phyloP scores from a whole-genome alignment of 768 basidiomycete genomes.

The Polyporus arcularius region DNA sequence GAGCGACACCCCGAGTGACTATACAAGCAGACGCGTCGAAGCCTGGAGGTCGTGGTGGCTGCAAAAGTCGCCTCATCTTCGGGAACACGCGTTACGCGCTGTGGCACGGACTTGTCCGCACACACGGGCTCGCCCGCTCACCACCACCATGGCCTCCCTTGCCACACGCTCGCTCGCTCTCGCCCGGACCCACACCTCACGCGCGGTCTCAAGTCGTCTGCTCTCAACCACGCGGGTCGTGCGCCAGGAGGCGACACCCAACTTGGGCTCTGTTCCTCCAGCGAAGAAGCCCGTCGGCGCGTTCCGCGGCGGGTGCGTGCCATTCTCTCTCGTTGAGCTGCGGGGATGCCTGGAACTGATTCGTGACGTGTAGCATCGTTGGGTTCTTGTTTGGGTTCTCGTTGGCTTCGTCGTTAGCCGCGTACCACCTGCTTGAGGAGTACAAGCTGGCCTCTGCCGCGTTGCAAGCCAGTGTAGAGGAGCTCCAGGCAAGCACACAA shows the following conservation, averaged over 20 bases:
- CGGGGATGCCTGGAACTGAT: background rate
- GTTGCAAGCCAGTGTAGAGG: slow-evolving; percentile 84
- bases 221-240: slow-evolving; percentile 46
- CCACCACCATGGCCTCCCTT: slow-evolving; percentile 39
- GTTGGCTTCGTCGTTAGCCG: slow-evolving; percentile 80
- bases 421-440: slow-evolving; percentile 88
- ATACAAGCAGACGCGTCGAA: background rate
- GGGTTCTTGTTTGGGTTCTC: slow-evolving; percentile 92
- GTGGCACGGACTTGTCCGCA: slow-evolving; percentile 2
- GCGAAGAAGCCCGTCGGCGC: slow-evolving; percentile 76
- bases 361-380: slow-evolving; percentile 53
- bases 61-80: background rate
- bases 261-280: slow-evolving; percentile 53
- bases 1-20: background rate
- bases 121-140: slow-evolving; percentile 3
- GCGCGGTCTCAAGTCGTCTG: slow-evolving; percentile 32
- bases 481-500: slow-evolving; percentile 79
- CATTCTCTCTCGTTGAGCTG: background rate
- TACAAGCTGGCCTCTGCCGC: slow-evolving; percentile 88
- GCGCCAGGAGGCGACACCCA: slow-evolving; percentile 43
- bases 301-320: slow-evolving; percentile 43
- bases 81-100: slow-evolving; percentile 5
- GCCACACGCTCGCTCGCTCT: slow-evolving; percentile 31
- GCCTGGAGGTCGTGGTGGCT: background rate
- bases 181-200: slow-evolving; percentile 20